A percentile compares a stretch with the other conserved stretches of the same genome.
Evolutionary conservation across 2,329 filamentous ascomycete species (phyloP).

Genomic region (Alternaria atra): DNA sequence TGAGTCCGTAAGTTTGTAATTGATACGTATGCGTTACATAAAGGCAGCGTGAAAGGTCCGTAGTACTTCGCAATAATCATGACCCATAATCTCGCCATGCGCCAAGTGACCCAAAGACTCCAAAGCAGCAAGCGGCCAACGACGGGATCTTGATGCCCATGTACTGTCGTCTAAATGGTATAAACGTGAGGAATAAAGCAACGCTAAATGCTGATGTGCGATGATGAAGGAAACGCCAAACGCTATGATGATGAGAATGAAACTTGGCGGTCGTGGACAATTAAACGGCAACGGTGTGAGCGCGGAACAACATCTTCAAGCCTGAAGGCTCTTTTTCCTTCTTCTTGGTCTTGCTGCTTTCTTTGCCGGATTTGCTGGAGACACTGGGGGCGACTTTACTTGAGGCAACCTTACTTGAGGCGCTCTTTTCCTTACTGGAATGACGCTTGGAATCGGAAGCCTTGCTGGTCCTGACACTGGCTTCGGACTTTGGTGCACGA

Average conservation of each 20-base stretch:
- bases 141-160: conserved; percentile 11
- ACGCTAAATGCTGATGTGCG: conserved; percentile 23
- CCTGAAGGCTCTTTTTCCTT: conserved; percentile 56
- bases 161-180: conserved; percentile 19
- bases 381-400: conserved; percentile 9
- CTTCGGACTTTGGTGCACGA: conserved; percentile 36
- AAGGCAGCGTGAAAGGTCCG: conserved; percentile 1
- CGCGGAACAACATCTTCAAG: conserved; percentile 55
- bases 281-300: conserved; percentile 36
- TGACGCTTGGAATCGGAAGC: conserved; percentile 10
- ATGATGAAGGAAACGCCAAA: conserved; percentile 19
- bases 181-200: conserved; percentile 15
- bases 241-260: conserved; percentile 21
- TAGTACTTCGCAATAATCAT: conserved; percentile 3
- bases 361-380: conserved; percentile 34
- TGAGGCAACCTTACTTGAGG: conserved; percentile 7
- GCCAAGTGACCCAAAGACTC: conserved; percentile 9
- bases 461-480: conserved; percentile 37
- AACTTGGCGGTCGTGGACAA: neutral
- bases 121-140: conserved; percentile 7
- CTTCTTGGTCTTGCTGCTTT: conserved; percentile 36
- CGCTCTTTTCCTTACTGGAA: conserved; percentile 7
- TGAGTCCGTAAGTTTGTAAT: conserved; percentile 6
- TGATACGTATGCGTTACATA: conserved; percentile 9
- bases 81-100: conserved; percentile 6